Percentiles rank a stretch among this genome's conserved stretches.
Conservation (phyloP, 352 stramenopile genomes). For the Globisporangium iwayamae region DNA sequence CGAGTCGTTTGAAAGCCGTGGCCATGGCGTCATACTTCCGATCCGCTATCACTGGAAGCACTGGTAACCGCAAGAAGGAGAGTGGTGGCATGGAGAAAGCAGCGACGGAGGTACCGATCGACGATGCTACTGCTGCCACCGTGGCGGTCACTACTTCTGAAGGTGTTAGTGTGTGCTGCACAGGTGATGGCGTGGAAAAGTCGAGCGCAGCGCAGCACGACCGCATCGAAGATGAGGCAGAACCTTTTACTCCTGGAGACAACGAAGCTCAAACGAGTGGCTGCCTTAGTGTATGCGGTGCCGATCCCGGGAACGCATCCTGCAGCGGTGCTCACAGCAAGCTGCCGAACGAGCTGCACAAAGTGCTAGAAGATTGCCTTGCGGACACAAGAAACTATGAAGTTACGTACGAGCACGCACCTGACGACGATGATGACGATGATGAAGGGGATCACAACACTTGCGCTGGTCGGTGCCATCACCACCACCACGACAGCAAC, state of each 20-base stretch:
- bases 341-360: background rate
- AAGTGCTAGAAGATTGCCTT: background rate
- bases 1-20: slow-evolving; percentile 16
- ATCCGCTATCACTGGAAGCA: slow-evolving; percentile 27
- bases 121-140: background rate
- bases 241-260: background rate
- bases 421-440: slow-evolving; percentile 16
- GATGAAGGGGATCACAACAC: background rate
- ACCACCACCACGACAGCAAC: background rate
- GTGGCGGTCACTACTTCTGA: background rate
- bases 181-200: background rate
- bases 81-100: background rate
- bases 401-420: slow-evolving; percentile 3
- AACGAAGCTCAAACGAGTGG: background rate
- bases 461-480: background rate
- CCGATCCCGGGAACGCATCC: background rate
- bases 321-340: background rate
- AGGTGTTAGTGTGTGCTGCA: background rate
- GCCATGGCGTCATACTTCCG: slow-evolving; percentile 42
- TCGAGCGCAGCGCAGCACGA: background rate
- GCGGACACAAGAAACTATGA: background rate
- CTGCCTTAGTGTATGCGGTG: no score
- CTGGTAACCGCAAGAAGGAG: slow-evolving; percentile 11
- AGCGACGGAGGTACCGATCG: slow-evolving; percentile 1
- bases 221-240: no score